These are phyloP conservation scores for Viola odorata DNA, from an alignment of 345 rosid species.

Conservation along the genomic window DNA sequence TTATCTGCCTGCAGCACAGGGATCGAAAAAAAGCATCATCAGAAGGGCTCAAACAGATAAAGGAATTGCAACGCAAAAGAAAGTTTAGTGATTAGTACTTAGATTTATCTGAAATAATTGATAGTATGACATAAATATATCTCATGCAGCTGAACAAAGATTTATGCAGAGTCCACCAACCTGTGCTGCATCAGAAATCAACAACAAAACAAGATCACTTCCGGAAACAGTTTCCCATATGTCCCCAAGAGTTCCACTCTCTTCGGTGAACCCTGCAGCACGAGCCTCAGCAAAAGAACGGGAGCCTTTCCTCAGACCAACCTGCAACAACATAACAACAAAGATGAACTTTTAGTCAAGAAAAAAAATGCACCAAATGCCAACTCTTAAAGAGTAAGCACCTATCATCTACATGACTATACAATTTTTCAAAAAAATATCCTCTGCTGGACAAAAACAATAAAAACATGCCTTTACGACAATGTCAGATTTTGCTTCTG, in stretches of 20 bases:
- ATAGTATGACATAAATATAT: no score
- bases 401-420: background rate
- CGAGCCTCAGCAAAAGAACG: conserved; percentile 86
- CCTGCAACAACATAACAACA: conserved; percentile 27
- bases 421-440: background rate
- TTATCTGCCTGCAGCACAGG: conserved; percentile 57
- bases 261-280: conserved; percentile 80
- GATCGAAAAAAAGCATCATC: background rate
- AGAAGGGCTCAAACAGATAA: background rate
- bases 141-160: no score
- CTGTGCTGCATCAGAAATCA: conserved; percentile 97
- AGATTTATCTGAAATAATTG: background rate
- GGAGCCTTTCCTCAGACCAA: conserved; percentile 89
- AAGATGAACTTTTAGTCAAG: background rate
- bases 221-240: conserved; percentile 83
- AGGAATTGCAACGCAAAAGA: background rate
- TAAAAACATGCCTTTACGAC: conserved; percentile 65
- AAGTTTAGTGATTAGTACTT: background rate
- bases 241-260: conserved; percentile 79
- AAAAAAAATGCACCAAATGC: background rate
- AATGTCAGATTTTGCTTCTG: conserved; percentile 72
- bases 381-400: background rate
- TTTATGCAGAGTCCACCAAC: conserved; percentile 24
- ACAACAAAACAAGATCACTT: conserved; percentile 78
- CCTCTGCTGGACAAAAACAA: background rate